A percentile compares a stretch with the other conserved stretches of the same genome.
Conservation (phyloP, 768 basidiomycete species). For the Xanthoconium purpureum region DNA sequence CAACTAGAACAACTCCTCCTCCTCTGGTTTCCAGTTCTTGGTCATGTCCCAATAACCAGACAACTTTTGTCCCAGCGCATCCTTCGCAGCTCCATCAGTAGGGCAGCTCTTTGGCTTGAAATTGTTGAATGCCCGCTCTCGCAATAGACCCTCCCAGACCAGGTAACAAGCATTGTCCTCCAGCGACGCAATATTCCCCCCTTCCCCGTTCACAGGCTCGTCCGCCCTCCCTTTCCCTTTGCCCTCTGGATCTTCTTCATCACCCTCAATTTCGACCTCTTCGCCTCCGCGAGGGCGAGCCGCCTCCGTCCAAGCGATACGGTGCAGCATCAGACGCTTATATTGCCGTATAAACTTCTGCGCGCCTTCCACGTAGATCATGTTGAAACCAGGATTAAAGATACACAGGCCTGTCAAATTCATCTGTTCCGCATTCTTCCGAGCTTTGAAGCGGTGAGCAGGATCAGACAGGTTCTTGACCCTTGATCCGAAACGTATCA, state of each 20-base stretch:
- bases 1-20: slow-evolving; percentile 66
- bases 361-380: slow-evolving; percentile 94
- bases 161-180: slow-evolving; percentile 87
- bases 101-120: slow-evolving; percentile 84
- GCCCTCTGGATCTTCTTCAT: slow-evolving; percentile 35
- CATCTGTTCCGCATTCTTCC: slow-evolving; percentile 93
- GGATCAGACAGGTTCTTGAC: slow-evolving; percentile 88
- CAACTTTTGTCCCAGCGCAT: slow-evolving; percentile 78
- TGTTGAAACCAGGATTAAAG: slow-evolving; percentile 83
- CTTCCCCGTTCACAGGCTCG: slow-evolving; percentile 19
- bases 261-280: slow-evolving; percentile 64
- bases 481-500: slow-evolving; percentile 38
- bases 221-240: slow-evolving; percentile 34
- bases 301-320: slow-evolving; percentile 92
- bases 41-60: slow-evolving; percentile 94
- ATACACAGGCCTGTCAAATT: slow-evolving; percentile 86
- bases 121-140: slow-evolving; percentile 74
- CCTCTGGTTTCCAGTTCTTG: slow-evolving; percentile 85
- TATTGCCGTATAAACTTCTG: slow-evolving; percentile 83
- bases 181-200: slow-evolving; percentile 41
- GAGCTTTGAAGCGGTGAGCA: slow-evolving; percentile 92
- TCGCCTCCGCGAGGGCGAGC: slow-evolving; percentile 75
- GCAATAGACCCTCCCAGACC: slow-evolving; percentile 89
- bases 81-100: slow-evolving; percentile 82
- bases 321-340: slow-evolving; percentile 78